Evolutionary conservation across 148 eudicot species (phyloP).

Genomic region (Dianthus caryophyllus): DNA sequence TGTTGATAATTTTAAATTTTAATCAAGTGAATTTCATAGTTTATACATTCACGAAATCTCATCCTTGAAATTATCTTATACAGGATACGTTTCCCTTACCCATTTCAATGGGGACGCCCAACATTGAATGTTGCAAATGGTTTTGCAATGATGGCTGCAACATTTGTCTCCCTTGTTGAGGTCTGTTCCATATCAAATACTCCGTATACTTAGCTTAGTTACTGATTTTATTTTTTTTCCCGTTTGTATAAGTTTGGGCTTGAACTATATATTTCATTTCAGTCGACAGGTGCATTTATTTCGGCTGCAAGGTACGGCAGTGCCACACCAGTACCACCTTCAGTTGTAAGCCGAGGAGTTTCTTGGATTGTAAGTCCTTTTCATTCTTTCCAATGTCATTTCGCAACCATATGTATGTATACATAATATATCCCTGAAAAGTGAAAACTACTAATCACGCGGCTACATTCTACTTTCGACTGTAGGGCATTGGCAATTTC

Average conservation of each 20-base stretch:
- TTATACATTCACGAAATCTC: neutral
- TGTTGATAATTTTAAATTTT: neutral
- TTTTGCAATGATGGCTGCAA: constrained; percentile 70
- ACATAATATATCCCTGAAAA: too few species aligned
- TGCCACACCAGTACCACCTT: constrained; percentile 77
- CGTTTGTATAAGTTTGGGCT: too few species aligned
- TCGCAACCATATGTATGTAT: neutral
- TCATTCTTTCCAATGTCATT: neutral
- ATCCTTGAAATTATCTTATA: constrained; percentile 6
- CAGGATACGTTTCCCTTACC: constrained; percentile 90
- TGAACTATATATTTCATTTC: constrained; percentile 14
- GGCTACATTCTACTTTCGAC: neutral
- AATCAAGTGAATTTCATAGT: neutral
- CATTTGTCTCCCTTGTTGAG: constrained; percentile 81
- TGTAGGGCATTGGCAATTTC: constrained; percentile 67
- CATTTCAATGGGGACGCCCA: constrained; percentile 94
- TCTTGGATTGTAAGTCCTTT: constrained; percentile 68
- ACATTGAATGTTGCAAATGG: constrained; percentile 56
- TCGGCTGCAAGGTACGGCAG: constrained; percentile 69
- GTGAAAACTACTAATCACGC: too few species aligned
- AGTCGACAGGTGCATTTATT: constrained; percentile 88
- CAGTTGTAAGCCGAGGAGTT: constrained; percentile 67
- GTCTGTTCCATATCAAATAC: constrained; percentile 27
- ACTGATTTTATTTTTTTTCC: too few species aligned
- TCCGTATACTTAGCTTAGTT: neutral